A percentile compares a stretch with the other conserved stretches of the same genome.
phyloP scores from a whole-genome alignment of 2,329 filamentous ascomycete genomes.

The Dissoconium aciculare region DNA sequence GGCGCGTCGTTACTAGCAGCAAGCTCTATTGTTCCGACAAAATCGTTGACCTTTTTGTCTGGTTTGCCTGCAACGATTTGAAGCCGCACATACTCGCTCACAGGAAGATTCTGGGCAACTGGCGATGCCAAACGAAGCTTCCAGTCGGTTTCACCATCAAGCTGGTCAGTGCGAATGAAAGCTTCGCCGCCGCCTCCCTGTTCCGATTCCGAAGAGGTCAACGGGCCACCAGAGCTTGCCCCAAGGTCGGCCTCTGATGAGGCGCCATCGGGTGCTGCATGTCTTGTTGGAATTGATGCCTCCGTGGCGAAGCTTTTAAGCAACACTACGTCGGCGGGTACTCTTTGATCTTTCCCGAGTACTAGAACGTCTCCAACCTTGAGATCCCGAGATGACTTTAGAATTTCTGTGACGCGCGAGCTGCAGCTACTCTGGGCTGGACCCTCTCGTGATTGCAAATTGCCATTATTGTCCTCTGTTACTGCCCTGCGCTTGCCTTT shows the following conservation, averaged over 20 bases:
- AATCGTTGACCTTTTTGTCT: slow-evolving; percentile 88
- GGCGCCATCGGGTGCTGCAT: no score
- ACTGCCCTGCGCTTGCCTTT: slow-evolving; percentile 19
- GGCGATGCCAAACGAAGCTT: slow-evolving; percentile 81
- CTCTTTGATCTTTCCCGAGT: slow-evolving; percentile 76
- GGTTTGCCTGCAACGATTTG: slow-evolving; percentile 74
- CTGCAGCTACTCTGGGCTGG: slow-evolving; percentile 26
- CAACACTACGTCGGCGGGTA: slow-evolving; percentile 89
- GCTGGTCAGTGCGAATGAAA: slow-evolving; percentile 91
- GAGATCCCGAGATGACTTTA: slow-evolving; percentile 71
- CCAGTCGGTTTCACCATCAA: slow-evolving; percentile 98
- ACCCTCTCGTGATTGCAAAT: slow-evolving; percentile 40
- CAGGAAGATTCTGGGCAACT: slow-evolving; percentile 62
- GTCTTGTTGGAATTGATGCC: slow-evolving; percentile 10
- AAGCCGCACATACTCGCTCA: slow-evolving; percentile 52
- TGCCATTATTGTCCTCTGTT: slow-evolving; percentile 23
- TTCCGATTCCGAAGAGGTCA: slow-evolving; percentile 21
- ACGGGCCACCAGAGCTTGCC: slow-evolving; percentile 8
- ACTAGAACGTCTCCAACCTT: slow-evolving; percentile 94
- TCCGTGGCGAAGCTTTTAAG: slow-evolving; percentile 63
- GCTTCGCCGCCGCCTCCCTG: slow-evolving; percentile 57
- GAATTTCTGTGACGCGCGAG: slow-evolving; percentile 49
- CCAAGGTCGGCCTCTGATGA: slow-evolving; percentile 15
- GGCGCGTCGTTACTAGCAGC: slow-evolving; percentile 11
- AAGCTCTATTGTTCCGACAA: slow-evolving; percentile 75